Conservation (phyloP, 495 filamentous ascomycete genomes). For the Chaetomium fimeti region DNA sequence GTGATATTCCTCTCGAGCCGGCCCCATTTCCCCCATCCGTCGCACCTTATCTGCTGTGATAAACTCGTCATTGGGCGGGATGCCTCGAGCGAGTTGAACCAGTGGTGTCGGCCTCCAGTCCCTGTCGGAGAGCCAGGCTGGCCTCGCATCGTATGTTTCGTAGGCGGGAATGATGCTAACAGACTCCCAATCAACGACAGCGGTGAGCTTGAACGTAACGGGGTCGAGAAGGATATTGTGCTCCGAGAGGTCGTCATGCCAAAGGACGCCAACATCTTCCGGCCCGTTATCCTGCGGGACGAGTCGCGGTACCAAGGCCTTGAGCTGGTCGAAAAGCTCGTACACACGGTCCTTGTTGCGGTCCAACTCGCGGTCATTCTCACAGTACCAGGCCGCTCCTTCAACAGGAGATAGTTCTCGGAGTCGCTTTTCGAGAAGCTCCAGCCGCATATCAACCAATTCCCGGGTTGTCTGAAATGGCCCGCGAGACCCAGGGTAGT, state of each 20-base stretch:
- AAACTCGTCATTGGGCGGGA: constrained; percentile 8
- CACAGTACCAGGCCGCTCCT: constrained; percentile 18
- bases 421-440: constrained; percentile 16
- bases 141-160: constrained; percentile 67
- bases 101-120: constrained; percentile 50
- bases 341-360: constrained; percentile 6
- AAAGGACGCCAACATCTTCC: constrained; percentile 25
- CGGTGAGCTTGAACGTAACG: constrained; percentile 28
- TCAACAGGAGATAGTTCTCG: constrained; percentile 8
- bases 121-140: constrained; percentile 64
- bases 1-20: not conserved
- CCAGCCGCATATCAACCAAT: constrained; percentile 13
- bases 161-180: constrained; percentile 59
- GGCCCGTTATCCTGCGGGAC: constrained; percentile 17
- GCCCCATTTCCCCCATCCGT: constrained; percentile 13
- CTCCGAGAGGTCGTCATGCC: constrained; percentile 32
- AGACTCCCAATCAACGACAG: constrained; percentile 41
- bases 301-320: constrained; percentile 8
- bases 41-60: constrained; percentile 5
- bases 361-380: constrained; percentile 13
- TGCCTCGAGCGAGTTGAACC: constrained; percentile 3
- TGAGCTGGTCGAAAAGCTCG: constrained; percentile 15
- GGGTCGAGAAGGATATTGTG: constrained; percentile 31
- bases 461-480: constrained; percentile 16
- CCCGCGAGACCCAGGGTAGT: constrained; percentile 15